Evolutionary conservation across 2,329 filamentous ascomycete species (phyloP), one percentile per base, ranked within the genome.

Genomic region (Phyllosticta citribraziliensis): DNA sequence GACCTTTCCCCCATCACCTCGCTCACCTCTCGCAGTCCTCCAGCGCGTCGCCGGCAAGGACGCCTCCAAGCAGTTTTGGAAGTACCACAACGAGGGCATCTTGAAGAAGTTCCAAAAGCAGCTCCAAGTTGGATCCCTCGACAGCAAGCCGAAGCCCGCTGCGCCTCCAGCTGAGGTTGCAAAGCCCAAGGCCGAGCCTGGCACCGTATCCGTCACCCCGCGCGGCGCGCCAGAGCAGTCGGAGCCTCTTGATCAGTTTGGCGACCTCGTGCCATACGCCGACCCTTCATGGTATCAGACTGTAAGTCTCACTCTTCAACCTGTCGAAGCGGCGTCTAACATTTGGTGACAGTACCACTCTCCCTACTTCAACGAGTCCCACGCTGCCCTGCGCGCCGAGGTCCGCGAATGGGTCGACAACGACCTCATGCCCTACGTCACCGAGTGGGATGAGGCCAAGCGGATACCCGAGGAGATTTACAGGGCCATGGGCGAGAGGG

Each of bases 391-490:
- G 56, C 91, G 94, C 63, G 87, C 85, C 66, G 94, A 99, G 80
- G 82, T 97, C 63, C 89, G 94, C 70, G 83, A 91, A 79, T 99
- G 92, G 92, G 84, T 99, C 61, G 89, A 96, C 64, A 83, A 81
- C 61, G 89, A 91, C 68, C 87, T 97, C 73, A 91, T 96, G 79
- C 93, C 94, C 22, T 83, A 93, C 68, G 90, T 97, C 61, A 88
- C 86, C 51, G 94, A 99, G 74, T 99, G 94, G 94, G 94, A 99
- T 68, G 94, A 97, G 81, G 89, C 87, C 68, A 95, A 91, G 80
- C 84, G 87, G 72, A 91, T 97, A 1, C 93, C 94, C 0, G 85
- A 89, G 54, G 83, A 85, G 67, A 89, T 99, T 70, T 99, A 96
- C 83, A 93, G 96, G 79, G 86, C 94, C 73, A 94, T 97, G 88